A percentile compares a stretch with the other conserved stretches of the same genome.
Conservation (phyloP, 805 yeast species). For the Metschnikowia rubicola region DNA sequence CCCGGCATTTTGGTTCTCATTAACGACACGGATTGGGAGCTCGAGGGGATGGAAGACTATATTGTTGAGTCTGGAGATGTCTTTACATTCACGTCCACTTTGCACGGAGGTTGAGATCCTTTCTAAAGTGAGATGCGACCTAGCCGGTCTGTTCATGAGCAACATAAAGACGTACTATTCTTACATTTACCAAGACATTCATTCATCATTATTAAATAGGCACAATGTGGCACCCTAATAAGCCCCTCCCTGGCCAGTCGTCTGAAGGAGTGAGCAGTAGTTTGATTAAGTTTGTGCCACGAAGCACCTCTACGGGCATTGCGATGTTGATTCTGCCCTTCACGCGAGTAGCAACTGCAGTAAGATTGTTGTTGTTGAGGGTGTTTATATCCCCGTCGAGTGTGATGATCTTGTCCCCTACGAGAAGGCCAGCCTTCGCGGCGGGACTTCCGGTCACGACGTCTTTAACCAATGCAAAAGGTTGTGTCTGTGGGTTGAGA, state of each 20-base stretch:
- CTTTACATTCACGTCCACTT: constrained; percentile 84
- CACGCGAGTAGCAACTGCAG: constrained; percentile 44
- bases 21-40: constrained; percentile 96
- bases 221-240: constrained; percentile 63
- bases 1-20: constrained; percentile 91
- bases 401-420: constrained; percentile 51
- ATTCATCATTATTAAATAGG: constrained; percentile 19
- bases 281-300: constrained; percentile 24
- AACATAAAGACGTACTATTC: neutral
- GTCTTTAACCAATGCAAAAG: constrained; percentile 54
- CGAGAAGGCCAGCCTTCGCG: constrained; percentile 43
- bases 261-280: constrained; percentile 41
- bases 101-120: constrained; percentile 85
- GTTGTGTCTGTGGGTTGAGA: constrained; percentile 17
- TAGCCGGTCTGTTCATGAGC: neutral
- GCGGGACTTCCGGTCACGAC: constrained; percentile 60
- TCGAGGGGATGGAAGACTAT: constrained; percentile 84
- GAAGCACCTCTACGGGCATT: constrained; percentile 26
- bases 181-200: neutral
- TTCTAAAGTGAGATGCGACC: neutral
- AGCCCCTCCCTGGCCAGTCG: constrained; percentile 64
- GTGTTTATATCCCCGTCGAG: constrained; percentile 53
- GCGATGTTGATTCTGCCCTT: constrained; percentile 30
- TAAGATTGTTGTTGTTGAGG: constrained; percentile 51
- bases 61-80: constrained; percentile 72